A percentile compares a stretch with the other conserved stretches of the same genome.
Evolutionary conservation across 345 rosid genomes (phyloP).

Genomic region (Lepidium didymum): DNA sequence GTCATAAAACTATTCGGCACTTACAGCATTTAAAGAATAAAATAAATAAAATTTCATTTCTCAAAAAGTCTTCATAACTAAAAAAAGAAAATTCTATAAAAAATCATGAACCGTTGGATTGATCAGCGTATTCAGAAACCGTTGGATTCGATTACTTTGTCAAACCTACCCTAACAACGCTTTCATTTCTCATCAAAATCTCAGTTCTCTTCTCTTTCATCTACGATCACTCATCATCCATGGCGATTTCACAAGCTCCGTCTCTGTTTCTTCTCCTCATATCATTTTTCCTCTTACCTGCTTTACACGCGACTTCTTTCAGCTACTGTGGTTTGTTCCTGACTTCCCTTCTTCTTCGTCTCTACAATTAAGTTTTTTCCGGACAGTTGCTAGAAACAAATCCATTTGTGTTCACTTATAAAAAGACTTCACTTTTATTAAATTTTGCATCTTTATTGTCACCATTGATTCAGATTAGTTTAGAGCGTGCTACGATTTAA

Average conservation of each 20-base stretch:
- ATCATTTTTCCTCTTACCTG: conserved; percentile 11
- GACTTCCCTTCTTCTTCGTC: not conserved
- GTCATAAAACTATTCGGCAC: not conserved
- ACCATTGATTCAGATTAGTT: not conserved
- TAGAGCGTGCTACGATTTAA: not conserved
- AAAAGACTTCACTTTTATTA: not conserved
- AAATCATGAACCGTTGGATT: conserved; percentile 7
- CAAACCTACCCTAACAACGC: not conserved
- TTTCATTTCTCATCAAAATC: not conserved
- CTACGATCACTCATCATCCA: conserved; percentile 15
- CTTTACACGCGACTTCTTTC: conserved; percentile 24
- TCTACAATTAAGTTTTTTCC: not conserved
- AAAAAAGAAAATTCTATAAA: not conserved
- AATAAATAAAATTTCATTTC: not conserved
- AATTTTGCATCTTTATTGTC: not conserved
- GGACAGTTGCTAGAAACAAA: not conserved
- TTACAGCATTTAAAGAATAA: not conserved
- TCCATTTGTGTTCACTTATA: not conserved
- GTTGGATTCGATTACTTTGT: conserved; percentile 5
- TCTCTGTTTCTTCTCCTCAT: conserved; percentile 22
- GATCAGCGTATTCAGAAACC: not conserved
- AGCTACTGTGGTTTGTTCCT: conserved; percentile 24
- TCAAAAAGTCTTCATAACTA: not conserved
- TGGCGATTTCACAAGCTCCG: conserved; percentile 25
- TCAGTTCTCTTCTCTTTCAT: not conserved